phyloP scores from a whole-genome alignment of 1,284 basidiomycete species.

The Austroboletus olivaceoglutinosus region DNA sequence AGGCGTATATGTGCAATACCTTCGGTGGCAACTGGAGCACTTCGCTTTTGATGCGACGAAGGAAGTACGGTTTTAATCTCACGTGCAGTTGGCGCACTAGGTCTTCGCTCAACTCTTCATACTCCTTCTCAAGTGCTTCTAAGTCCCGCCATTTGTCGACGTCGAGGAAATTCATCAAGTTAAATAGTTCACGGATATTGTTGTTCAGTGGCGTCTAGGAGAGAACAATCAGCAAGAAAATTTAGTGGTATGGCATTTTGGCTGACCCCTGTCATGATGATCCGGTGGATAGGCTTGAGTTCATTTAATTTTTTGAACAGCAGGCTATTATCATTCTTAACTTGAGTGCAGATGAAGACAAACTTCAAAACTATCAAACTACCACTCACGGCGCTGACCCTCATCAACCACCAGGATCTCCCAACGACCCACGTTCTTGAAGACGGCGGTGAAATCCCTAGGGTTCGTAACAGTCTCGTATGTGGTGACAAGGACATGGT shows the following conservation, averaged over 20 bases:
- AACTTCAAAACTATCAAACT: neutral
- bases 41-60: conserved; percentile 90
- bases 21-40: conserved; percentile 91
- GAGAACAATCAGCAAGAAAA: conserved; percentile 3
- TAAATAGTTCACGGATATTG: conserved; percentile 93
- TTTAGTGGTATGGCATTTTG: conserved; percentile 15
- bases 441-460: conserved; percentile 69
- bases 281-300: conserved; percentile 75
- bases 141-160: conserved; percentile 73
- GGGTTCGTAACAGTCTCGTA: conserved; percentile 75
- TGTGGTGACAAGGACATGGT: conserved; percentile 86
- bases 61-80: conserved; percentile 84
- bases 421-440: conserved; percentile 85
- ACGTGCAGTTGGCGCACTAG: conserved; percentile 77
- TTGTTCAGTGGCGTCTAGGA: conserved; percentile 91
- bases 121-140: conserved; percentile 65
- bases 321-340: conserved; percentile 78
- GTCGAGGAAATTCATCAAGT: conserved; percentile 92
- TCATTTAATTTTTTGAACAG: conserved; percentile 84
- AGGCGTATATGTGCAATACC: conserved; percentile 41
- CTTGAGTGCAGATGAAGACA: conserved; percentile 39
- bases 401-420: conserved; percentile 92
- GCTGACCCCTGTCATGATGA: conserved; percentile 86
- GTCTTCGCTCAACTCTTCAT: conserved; percentile 75
- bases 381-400: conserved; percentile 78